Percentiles rank a stretch among this genome's conserved stretches.
These are phyloP conservation scores for Ustilago trichophora DNA, from an alignment of 1,284 basidiomycete genomes.

Conservation along the genomic window DNA sequence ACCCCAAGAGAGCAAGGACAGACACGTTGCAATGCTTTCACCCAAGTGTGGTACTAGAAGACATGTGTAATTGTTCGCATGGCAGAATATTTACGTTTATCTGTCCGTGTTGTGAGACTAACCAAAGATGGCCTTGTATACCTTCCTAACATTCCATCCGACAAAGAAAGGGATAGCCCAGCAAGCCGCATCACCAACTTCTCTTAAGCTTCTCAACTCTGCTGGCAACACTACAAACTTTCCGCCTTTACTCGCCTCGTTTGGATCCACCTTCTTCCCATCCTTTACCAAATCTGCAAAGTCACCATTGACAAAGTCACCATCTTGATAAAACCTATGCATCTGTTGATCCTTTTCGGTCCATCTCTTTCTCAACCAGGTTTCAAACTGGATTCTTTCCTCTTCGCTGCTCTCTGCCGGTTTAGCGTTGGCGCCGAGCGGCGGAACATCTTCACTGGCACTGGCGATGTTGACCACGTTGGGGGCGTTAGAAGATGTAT, in stretches of 20 bases:
- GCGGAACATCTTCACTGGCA: slow-evolving; percentile 15
- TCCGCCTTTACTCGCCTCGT: background rate
- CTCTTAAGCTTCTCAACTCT: slow-evolving; percentile 36
- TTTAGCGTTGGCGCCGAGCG: slow-evolving; percentile 26
- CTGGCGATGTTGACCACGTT: slow-evolving; percentile 5
- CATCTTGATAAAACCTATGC: slow-evolving; percentile 71
- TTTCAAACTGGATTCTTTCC: slow-evolving; percentile 79
- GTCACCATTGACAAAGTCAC: slow-evolving; percentile 57
- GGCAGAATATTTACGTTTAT: too few relatives aligned
- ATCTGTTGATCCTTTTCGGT: slow-evolving; percentile 81
- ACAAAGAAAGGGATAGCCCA: slow-evolving; percentile 39
- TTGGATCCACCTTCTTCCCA: slow-evolving; percentile 4
- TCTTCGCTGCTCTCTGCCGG: slow-evolving; percentile 70
- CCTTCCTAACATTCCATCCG: slow-evolving; percentile 11
- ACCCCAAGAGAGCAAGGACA: too few relatives aligned
- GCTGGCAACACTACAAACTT: slow-evolving; percentile 48
- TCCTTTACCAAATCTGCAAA: slow-evolving; percentile 11
- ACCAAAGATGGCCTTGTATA: slow-evolving; percentile 18
- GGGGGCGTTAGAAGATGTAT: slow-evolving; percentile 15
- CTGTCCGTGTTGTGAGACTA: too few relatives aligned
- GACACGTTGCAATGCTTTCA: too few relatives aligned
- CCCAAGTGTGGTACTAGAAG: too few relatives aligned
- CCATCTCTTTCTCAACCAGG: slow-evolving; percentile 85
- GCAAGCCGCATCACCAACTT: slow-evolving; percentile 47
- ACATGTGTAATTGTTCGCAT: too few relatives aligned